Evolutionary conservation across 176 grass and related monocot genomes (phyloP).

Genomic region (Microstegium vimineum): DNA sequence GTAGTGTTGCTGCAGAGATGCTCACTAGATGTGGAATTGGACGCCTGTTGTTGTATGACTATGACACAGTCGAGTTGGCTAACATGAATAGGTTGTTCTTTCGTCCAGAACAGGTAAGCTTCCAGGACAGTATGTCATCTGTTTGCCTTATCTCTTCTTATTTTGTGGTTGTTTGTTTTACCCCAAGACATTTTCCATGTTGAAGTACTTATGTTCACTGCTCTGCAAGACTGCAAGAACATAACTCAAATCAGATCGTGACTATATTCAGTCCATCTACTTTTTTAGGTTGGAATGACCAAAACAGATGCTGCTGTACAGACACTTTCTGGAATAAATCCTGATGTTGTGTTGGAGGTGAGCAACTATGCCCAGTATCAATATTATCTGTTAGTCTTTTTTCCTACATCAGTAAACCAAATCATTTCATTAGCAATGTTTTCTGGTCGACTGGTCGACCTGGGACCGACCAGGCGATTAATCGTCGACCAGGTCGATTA

Average conservation of each 20-base stretch:
- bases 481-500: no score
- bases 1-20: slow-evolving; percentile 96
- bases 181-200: background rate
- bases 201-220: background rate
- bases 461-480: no score
- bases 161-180: background rate
- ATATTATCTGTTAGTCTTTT: background rate
- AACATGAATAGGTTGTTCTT: slow-evolving; percentile 99
- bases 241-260: background rate
- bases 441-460: no score
- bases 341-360: slow-evolving; percentile 89
- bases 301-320: slow-evolving; percentile 97
- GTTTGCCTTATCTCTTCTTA: background rate
- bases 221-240: slow-evolving; percentile 1
- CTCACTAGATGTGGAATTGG: slow-evolving; percentile 96
- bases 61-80: slow-evolving; percentile 92
- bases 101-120: slow-evolving; percentile 84
- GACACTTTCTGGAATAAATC: slow-evolving; percentile 93
- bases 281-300: slow-evolving; percentile 85
- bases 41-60: slow-evolving; percentile 90
- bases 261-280: background rate
- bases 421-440: slow-evolving; percentile 24
- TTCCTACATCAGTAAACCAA: slow-evolving; percentile 3
- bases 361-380: slow-evolving; percentile 10
- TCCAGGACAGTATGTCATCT: background rate